These are phyloP conservation scores for Exophiala phaeomuriformis DNA, from an alignment of 2,329 filamentous ascomycete genomes.

Conservation along the genomic window DNA sequence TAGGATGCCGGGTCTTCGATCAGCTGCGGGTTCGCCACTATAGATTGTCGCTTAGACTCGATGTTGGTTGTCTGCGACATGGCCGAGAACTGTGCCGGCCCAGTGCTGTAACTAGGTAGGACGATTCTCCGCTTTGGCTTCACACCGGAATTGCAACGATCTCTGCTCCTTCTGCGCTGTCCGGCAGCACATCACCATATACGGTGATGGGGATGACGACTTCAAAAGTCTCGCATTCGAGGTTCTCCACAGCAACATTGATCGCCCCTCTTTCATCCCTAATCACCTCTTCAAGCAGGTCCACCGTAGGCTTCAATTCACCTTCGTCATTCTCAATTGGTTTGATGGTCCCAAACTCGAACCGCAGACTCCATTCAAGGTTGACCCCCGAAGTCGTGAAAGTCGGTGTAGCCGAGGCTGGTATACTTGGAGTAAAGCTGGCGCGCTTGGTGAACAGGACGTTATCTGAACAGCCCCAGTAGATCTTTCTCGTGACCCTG, in stretches of 20 bases:
- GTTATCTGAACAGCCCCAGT: slow-evolving; percentile 71
- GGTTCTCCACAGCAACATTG: slow-evolving; percentile 66
- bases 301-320: slow-evolving; percentile 36
- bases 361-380: slow-evolving; percentile 77
- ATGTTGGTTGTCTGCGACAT: too few relatives aligned
- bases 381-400: slow-evolving; percentile 85
- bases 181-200: slow-evolving; percentile 54
- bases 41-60: too few relatives aligned
- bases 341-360: slow-evolving; percentile 84
- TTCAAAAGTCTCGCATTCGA: slow-evolving; percentile 85
- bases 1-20: too few relatives aligned
- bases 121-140: background rate
- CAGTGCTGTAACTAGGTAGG: too few relatives aligned
- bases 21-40: too few relatives aligned
- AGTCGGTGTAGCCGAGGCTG: slow-evolving; percentile 74
- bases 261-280: slow-evolving; percentile 72
- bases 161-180: slow-evolving; percentile 28
- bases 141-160: slow-evolving; percentile 28
- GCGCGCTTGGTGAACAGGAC: slow-evolving; percentile 72
- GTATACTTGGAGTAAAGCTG: slow-evolving; percentile 76
- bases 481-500: slow-evolving; percentile 73
- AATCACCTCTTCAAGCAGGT: slow-evolving; percentile 70
- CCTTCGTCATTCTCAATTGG: slow-evolving; percentile 25
- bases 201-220: slow-evolving; percentile 77
- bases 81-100: too few relatives aligned